Evolutionary conservation across 306 rosid genomes (phyloP).

Genomic region (Lathyrus oleraceus): DNA sequence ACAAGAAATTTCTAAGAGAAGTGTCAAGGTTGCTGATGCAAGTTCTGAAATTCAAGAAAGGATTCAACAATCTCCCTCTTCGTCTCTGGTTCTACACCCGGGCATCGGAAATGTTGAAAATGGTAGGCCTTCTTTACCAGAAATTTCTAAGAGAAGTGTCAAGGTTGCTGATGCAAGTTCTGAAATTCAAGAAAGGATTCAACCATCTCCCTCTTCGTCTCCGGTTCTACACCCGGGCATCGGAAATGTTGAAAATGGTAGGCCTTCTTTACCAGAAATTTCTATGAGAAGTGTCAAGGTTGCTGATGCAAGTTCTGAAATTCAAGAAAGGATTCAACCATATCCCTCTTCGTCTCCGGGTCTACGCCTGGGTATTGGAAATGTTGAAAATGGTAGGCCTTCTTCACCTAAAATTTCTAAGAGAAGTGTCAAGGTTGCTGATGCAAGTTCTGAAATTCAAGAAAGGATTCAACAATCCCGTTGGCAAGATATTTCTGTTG

Average conservation of each 20-base stretch:
- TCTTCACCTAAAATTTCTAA: conserved; percentile 33
- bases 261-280: conserved; percentile 31
- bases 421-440: conserved; percentile 38
- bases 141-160: conserved; percentile 34
- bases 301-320: conserved; percentile 36
- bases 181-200: conserved; percentile 40
- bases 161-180: conserved; percentile 34
- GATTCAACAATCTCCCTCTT: conserved; percentile 30
- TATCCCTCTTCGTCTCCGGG: conserved; percentile 34
- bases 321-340: conserved; percentile 37
- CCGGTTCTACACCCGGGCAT: conserved; percentile 23
- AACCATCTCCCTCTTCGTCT: conserved; percentile 35
- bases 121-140: conserved; percentile 32
- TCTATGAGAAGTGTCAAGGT: conserved; percentile 36
- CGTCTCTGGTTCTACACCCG: conserved; percentile 30
- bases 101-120: conserved; percentile 24
- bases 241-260: conserved; percentile 28
- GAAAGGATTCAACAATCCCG: conserved; percentile 24
- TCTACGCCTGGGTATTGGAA: conserved; percentile 30
- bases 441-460: conserved; percentile 37
- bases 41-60: conserved; percentile 45
- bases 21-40: conserved; percentile 32
- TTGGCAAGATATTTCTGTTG: conserved; percentile 24
- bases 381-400: conserved; percentile 23
- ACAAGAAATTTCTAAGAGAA: too few relatives aligned